Conservation (phyloP, 176 grass and related monocot species). For the Oryza meridionalis region DNA sequence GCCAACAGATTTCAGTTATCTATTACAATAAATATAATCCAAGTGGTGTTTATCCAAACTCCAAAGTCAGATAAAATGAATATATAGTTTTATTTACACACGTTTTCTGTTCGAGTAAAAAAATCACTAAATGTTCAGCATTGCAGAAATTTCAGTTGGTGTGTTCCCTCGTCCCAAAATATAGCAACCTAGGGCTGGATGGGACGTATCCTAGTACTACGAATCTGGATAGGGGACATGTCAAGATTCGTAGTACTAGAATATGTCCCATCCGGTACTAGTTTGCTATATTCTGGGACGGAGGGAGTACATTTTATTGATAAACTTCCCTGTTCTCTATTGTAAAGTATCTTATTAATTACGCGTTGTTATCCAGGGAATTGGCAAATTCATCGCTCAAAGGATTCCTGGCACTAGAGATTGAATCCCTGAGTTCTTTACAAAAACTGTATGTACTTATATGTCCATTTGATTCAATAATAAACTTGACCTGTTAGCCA, state of each 20-base stretch:
- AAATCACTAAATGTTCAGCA: background rate
- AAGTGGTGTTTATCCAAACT: background rate
- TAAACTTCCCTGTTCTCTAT: background rate
- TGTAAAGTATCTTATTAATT: background rate
- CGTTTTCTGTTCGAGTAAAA: background rate
- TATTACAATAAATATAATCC: background rate
- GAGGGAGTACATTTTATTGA: background rate
- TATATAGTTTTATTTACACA: background rate
- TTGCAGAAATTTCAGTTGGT: background rate
- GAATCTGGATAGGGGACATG: too few species aligned
- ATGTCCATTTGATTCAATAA: background rate
- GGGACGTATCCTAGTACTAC: too few species aligned
- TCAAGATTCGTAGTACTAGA: too few species aligned
- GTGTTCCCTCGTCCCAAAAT: too few species aligned
- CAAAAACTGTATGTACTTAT: conserved; percentile 60
- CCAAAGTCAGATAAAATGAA: background rate
- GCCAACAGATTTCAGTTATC: background rate
- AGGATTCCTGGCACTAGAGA: conserved; percentile 68
- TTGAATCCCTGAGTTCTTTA: conserved; percentile 63
- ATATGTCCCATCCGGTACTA: too few species aligned
- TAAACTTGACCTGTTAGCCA: background rate
- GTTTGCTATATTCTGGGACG: too few species aligned
- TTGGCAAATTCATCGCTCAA: conserved; percentile 72
- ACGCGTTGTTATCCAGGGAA: conserved; percentile 47
- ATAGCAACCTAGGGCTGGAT: too few species aligned